These are phyloP conservation scores for Barnettozyma populi DNA, from an alignment of 805 yeast genomes.

Conservation along the genomic window DNA sequence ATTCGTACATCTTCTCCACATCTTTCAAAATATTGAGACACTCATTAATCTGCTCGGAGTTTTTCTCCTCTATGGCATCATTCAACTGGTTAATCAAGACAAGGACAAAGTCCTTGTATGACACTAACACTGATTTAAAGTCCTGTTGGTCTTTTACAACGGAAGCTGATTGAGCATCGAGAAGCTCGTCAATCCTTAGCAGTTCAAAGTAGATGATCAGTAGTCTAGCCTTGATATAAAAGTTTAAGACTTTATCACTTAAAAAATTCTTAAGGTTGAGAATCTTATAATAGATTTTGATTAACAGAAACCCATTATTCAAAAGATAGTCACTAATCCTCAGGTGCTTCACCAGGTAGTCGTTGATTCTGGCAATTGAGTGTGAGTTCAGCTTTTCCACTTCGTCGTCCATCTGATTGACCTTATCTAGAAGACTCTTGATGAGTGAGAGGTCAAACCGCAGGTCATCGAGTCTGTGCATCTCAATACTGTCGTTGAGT, in stretches of 20 bases:
- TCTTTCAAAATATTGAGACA: constrained; percentile 63
- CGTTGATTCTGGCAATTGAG: constrained; percentile 2
- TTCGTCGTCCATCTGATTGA: constrained; percentile 7
- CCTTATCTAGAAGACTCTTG: constrained; percentile 3
- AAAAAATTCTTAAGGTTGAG: constrained; percentile 46
- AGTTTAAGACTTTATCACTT: constrained; percentile 47
- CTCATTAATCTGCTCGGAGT: constrained; percentile 55
- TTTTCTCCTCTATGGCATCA: constrained; percentile 45
- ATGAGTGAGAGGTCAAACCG: constrained; percentile 5
- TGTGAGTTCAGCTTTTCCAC: background rate
- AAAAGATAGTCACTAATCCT: constrained; percentile 10
- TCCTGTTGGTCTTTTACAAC: constrained; percentile 23
- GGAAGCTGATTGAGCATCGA: constrained; percentile 19
- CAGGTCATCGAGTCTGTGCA: constrained; percentile 3
- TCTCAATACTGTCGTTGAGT: constrained; percentile 6
- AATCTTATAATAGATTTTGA: constrained; percentile 27
- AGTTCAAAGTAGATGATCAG: constrained; percentile 61
- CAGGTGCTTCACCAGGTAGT: constrained; percentile 6
- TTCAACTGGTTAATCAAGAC: constrained; percentile 54
- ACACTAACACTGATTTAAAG: constrained; percentile 38
- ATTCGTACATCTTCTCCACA: constrained; percentile 69
- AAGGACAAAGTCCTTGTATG: constrained; percentile 56
- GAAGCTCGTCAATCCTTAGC: constrained; percentile 33
- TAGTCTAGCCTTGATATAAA: constrained; percentile 61
- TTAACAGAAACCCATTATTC: constrained; percentile 21